A percentile compares a stretch with the other conserved stretches of the same genome.
Conservation (phyloP, 768 basidiomycete genomes). For the Paxillus rubicundulus region DNA sequence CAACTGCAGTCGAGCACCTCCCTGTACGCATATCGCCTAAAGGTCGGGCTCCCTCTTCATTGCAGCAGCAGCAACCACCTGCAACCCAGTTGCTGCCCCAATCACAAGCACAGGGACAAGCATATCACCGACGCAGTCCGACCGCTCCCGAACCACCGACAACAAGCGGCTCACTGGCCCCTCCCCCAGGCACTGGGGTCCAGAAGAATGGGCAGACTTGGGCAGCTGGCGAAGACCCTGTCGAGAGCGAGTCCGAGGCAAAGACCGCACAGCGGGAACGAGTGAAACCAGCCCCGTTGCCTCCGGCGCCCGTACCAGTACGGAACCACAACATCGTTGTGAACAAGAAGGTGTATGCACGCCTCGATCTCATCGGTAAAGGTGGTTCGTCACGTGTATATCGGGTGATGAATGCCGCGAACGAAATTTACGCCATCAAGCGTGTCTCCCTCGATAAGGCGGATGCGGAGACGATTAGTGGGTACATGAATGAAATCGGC, state of each 20-base stretch:
- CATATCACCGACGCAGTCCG: constrained; percentile 64
- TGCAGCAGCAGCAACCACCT: constrained; percentile 28
- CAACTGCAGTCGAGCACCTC: constrained; percentile 50
- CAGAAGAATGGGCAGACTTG: constrained; percentile 42
- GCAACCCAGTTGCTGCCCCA: constrained; percentile 21
- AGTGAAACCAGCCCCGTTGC: constrained; percentile 35
- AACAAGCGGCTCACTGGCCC: constrained; percentile 33
- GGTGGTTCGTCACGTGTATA: constrained; percentile 97
- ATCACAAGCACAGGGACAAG: constrained; percentile 24
- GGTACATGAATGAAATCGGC: constrained; percentile 96
- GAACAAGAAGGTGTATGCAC: constrained; percentile 80
- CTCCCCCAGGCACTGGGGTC: constrained; percentile 12
- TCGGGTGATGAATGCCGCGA: constrained; percentile 75
- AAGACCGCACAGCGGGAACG: constrained; percentile 27
- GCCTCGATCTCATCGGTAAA: constrained; percentile 86
- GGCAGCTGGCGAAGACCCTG: constrained; percentile 44
- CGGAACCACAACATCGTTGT: constrained; percentile 41
- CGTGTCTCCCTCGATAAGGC: constrained; percentile 87
- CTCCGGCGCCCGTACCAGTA: constrained; percentile 31
- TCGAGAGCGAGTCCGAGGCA: constrained; percentile 34
- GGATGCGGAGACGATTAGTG: constrained; percentile 83
- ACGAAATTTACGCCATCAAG: constrained; percentile 88
- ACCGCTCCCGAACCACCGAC: constrained; percentile 62
- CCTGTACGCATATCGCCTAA: constrained; percentile 33
- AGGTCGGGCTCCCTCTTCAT: constrained; percentile 16